Percentiles rank a stretch among this genome's conserved stretches.
These are phyloP conservation scores for Lentinula boryana DNA, from an alignment of 768 basidiomycete genomes.

Conservation along the genomic window DNA sequence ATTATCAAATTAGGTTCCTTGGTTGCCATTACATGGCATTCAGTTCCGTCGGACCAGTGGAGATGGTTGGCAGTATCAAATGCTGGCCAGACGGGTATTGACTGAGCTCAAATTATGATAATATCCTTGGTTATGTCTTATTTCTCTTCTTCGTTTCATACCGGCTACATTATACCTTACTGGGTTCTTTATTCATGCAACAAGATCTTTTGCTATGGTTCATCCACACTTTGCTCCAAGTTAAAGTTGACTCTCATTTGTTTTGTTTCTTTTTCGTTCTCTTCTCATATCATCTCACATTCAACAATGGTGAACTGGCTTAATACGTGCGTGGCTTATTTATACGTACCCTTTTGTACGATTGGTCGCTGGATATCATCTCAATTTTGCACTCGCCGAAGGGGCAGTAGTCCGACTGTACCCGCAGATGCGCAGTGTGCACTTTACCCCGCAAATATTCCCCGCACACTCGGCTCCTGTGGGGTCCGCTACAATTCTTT, in stretches of 20 bases:
- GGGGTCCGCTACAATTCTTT: neutral
- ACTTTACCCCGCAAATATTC: neutral
- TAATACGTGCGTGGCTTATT: conserved; percentile 3
- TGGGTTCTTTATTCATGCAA: conserved; percentile 3
- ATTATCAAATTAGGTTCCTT: conserved; percentile 64
- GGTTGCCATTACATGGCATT: conserved; percentile 89
- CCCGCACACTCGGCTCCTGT: too few species aligned
- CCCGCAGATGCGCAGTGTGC: too few species aligned
- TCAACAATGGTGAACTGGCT: neutral
- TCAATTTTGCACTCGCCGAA: neutral
- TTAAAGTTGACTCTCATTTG: neutral
- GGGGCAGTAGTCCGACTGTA: neutral
- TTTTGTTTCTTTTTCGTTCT: neutral
- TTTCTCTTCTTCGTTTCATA: neutral
- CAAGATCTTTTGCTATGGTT: neutral
- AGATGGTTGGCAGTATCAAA: conserved; percentile 96
- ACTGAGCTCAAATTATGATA: conserved; percentile 81
- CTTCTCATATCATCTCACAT: neutral
- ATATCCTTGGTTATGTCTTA: conserved; percentile 1
- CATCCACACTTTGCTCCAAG: neutral
- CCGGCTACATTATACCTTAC: neutral
- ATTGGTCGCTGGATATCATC: neutral
- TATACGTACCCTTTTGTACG: conserved; percentile 1
- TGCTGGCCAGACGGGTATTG: conserved; percentile 83
- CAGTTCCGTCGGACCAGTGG: conserved; percentile 90